Conservation (phyloP, 139 green algal species). For the Picochlorum sp. region DNA sequence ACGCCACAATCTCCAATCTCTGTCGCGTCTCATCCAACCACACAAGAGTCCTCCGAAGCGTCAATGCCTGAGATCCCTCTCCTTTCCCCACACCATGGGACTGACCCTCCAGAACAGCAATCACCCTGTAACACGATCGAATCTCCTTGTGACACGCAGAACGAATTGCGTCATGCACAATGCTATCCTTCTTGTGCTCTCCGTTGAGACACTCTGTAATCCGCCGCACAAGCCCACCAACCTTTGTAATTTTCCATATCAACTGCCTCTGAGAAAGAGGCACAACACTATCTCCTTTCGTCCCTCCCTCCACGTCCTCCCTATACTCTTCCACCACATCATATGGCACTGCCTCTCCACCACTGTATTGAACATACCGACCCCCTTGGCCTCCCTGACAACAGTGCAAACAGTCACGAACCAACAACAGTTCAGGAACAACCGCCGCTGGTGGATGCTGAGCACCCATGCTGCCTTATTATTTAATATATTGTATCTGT, state of each 20-base stretch:
- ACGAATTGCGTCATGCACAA: slow-evolving; percentile 18
- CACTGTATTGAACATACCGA: slow-evolving; percentile 4
- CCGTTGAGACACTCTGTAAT: slow-evolving; percentile 2
- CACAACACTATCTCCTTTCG: slow-evolving; percentile 13
- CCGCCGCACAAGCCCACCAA: slow-evolving; percentile 57
- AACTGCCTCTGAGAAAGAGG: slow-evolving; percentile 23
- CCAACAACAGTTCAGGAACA: slow-evolving; percentile 54
- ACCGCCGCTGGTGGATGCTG: not conserved
- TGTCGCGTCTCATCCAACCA: slow-evolving; percentile 76
- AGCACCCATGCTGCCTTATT: too few species aligned
- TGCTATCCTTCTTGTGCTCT: not conserved
- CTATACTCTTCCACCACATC: slow-evolving; percentile 1
- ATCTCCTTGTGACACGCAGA: slow-evolving; percentile 51
- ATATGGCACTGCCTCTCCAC: slow-evolving; percentile 22
- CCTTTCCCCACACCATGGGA: slow-evolving; percentile 5
- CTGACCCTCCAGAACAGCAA: slow-evolving; percentile 81
- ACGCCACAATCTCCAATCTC: slow-evolving; percentile 72
- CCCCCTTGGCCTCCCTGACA: slow-evolving; percentile 68
- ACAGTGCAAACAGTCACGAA: slow-evolving; percentile 72
- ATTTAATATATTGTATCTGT: too few species aligned
- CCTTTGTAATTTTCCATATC: slow-evolving; percentile 49
- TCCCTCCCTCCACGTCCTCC: not conserved
- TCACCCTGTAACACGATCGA: slow-evolving; percentile 69
- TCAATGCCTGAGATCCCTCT: slow-evolving; percentile 31
- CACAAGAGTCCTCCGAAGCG: slow-evolving; percentile 67